Percentiles rank a stretch among this genome's conserved stretches.
Conservation (phyloP, 2,329 filamentous ascomycete genomes). For the Alternaria arborescens region DNA sequence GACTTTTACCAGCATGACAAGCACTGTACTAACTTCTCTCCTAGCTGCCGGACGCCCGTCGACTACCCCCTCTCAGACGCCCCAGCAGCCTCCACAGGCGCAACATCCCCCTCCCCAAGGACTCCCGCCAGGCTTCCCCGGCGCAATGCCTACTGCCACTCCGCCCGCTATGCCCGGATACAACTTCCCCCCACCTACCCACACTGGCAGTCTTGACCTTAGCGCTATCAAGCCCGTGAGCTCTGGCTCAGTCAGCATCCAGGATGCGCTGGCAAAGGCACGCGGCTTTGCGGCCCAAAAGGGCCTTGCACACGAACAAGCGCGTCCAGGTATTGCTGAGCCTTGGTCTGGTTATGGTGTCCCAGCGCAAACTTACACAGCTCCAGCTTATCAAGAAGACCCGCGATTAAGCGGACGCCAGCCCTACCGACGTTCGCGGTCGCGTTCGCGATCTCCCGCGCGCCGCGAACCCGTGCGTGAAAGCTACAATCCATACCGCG, state of each 20-base stretch:
- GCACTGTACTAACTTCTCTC: conserved; percentile 17
- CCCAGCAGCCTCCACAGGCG: conserved; percentile 50
- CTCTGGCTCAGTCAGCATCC: conserved; percentile 82
- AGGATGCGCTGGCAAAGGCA: conserved; percentile 85
- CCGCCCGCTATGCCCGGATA: conserved; percentile 56
- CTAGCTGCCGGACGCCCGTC: conserved; percentile 58
- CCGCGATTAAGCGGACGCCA: conserved; percentile 60
- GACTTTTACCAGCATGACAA: neutral
- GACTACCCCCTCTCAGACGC: conserved; percentile 58
- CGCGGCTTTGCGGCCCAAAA: conserved; percentile 83
- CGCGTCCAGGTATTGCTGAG: conserved; percentile 53
- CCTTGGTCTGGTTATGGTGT: conserved; percentile 52
- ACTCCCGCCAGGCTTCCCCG: conserved; percentile 55
- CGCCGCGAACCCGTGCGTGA: conserved; percentile 76
- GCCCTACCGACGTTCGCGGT: conserved; percentile 74
- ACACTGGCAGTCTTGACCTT: conserved; percentile 79
- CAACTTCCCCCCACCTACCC: conserved; percentile 71
- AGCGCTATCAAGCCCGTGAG: conserved; percentile 80
- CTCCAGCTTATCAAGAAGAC: conserved; percentile 54
- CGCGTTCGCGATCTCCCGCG: conserved; percentile 65
- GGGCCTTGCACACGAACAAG: conserved; percentile 66
- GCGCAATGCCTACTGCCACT: conserved; percentile 52
- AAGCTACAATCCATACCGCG: conserved; percentile 82
- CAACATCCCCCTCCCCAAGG: conserved; percentile 56
- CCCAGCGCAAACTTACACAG: conserved; percentile 44